Evolutionary conservation across 768 basidiomycete genomes (phyloP), one percentile per base, ranked within the genome.

Genomic region (Pluteus cervinus): DNA sequence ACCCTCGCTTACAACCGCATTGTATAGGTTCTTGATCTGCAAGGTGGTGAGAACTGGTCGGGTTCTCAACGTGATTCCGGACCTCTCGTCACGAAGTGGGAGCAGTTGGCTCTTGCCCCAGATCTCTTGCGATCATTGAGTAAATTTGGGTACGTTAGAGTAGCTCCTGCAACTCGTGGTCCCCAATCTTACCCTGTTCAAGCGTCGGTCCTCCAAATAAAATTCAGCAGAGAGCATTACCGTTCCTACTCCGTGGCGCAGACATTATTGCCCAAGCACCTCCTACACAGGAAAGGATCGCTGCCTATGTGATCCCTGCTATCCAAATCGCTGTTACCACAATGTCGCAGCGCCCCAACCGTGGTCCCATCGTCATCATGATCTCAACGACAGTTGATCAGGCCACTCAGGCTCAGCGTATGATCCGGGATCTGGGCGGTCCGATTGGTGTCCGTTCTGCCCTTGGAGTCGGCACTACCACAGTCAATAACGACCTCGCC

Each of bases 251-350:
- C 23, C 78, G 85, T 36, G 93, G 91, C 6, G 79, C 90, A 24
- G 96, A 99, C 51, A 97, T 98, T 53, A 98, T 99, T 52, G 93
- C 94, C 7, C 96, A 99, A 62, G 96, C 94, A 7, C 96, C 96
- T 32, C 93, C 96, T 1, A 98, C 96, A 0, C 94, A 97, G 57
- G 96, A 99, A 58, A 76, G 96, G 31, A 99, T 99, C 50, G 93
- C 94, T 16, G 91, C 93, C 41, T 99, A 99, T 61, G 82, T 91
- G 34, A 91, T 94, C 43, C 91, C 89, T 33, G 86, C 86, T 20
- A 85, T 91, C 30, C 86, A 90, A 52, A 75, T 84, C 36, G 83
- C 86, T 23, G 66, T 92, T 39, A 73, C 79, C 24, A 73, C 82
- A 43, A 71, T 81, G 17, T 48, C 65, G 12, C 62, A 63, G 20